Base-by-base conservation (phyloP, 2,329 filamentous ascomycete species). In the Pseudogymnoascus sp. region DNA sequence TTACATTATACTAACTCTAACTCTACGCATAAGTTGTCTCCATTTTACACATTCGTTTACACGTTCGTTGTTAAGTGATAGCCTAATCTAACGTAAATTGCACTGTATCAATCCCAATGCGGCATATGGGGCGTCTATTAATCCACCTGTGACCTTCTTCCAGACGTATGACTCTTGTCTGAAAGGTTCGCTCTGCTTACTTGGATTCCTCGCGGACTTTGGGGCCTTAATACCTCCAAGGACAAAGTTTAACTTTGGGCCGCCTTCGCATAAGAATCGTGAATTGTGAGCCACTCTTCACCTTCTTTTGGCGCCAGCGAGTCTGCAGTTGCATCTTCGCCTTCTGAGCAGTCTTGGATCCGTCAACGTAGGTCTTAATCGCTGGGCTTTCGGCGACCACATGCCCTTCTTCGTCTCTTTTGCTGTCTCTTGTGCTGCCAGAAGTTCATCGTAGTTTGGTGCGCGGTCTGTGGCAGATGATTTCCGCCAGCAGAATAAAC, bases 241-340 rank as follows among this genome's bases (percentile, higher is more conserved):
- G 3, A 99, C 92, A 73, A 99, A 88, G 1, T 93, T 99, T 64
- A 99, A 81, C 80, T 97, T 97, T 72, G 93, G 1, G 19, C 19
- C 87, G 70, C 91, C 92, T 73, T 99, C 94, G 36, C 92, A 99
- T 86, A 8, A 99, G 80, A 38, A 99, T 82, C 23, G 91, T 96
- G 76, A 97, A 99, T 68, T 94, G 86, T 41, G 92, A 96, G 30
- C 90, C 94, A n/a, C 92, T 90, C 78, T 97, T 97, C 80, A 97
- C 88, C 75, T 90, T 93, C 81, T 91, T 93, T 75, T 97, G 92
- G 61, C 93, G 86, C 65, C 94, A 90, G 33, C 99, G 82, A 22
- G 91, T 87, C 9, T 90, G 89, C 38, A 96, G 83, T 75, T 96
- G 92, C 61, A 96, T 88, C 82, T 97, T 97, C 66, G 94, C 94